Base-by-base conservation (phyloP, 129 eudicot genomes). In the Flaveria sonorensis region DNA sequence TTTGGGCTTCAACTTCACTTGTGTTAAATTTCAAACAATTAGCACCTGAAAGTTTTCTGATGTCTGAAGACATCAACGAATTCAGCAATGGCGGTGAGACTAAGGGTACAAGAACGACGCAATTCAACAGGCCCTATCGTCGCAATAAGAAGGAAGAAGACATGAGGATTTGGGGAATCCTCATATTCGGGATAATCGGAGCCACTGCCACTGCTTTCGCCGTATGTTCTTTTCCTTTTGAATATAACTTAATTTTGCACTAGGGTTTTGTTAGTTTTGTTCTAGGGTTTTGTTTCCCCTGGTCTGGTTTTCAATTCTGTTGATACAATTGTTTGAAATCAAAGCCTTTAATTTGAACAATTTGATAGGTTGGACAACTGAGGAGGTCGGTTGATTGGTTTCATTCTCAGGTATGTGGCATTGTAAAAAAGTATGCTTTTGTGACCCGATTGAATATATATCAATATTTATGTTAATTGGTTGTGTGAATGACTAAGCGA, bases 181-280 rank as follows among this genome's bases (percentile, higher is more conserved):
- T 88, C 1, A 50, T 93, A 48, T 90, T 93, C 68, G 92, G 89
- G 19, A 62, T 93, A 30, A 85, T 93, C 40, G 98, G 98, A 68
- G 98, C 98, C 68, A 83, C 92, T 56, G 88, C 64, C 63, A 93
- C 96, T 71, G 81, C 89, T 19, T 81, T 81, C 48, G 96, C 95
- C 24, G 96, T 92, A 81, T 57, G 90, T 78, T 30, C 8, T 5
- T 18, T 53, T 30, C 9, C 2, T 3, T 71, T 62, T 60, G 0
- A 20, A 20, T 21, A 3, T 52, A n/a, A 21, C 3, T 68, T 20
- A 7, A 13, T 48, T 71, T 50, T 40, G 46, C 8, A 1, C 15
- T 76, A 20, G 19, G 55, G 39, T 56, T 56, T 28, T 71, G 11
- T 71, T 19, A n/a, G 2, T 46, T 9, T 28, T 28, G 9, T 52